Base-by-base conservation (phyloP, 108 stramenopile species). In the Seminavis robusta region DNA sequence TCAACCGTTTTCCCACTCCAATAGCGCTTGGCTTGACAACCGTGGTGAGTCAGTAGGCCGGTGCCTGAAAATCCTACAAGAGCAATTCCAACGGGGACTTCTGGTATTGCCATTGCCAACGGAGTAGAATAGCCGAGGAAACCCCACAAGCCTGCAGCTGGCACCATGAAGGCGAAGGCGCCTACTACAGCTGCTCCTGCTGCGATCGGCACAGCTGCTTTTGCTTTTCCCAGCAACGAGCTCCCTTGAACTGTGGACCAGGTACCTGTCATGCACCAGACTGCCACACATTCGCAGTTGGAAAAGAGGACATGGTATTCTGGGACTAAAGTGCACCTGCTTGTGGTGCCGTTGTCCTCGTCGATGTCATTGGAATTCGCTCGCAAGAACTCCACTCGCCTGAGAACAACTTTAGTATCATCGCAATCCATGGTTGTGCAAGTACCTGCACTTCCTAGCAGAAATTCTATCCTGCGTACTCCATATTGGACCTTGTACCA, bases 91-190 rank as follows among this genome's bases (percentile, higher is more conserved):
- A 88, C 73, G 25, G 82, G 79, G 7, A 87, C 49, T 16, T 74
- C 55, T 0, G 84, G 87, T 49, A 81, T 83, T 8, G 80, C 83
- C 0, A 81, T 83, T 33, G 86, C 47, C 0, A 72, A 77, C 32
- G 91, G 91, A 4, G 83, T 85, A n/a, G 89, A 87, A 20, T 65
- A 69, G 20, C 80, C 80, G 13, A 82, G 65, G 74, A 80, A 88
- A 3, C 90, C 86, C 86, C 84, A 84, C 42, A 43, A 11, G 42
- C 42, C 42, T 15, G 23, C 9, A 10, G 20, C 42, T 6, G 42
- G 42, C 5, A 43, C 6, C 5, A 43, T n/a, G 20, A 43, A 21
- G n/a, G 17, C 21, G 42, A 21, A 43, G 6, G 42, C 42, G 15
- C 33, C 44, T 0, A 59, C 7, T 19, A 21, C 32, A 1, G 41